Percentiles rank a stretch among this genome's conserved stretches.
Conservation (phyloP, 2,329 filamentous ascomycete genomes). For the Orbilia blumenaviensis region DNA sequence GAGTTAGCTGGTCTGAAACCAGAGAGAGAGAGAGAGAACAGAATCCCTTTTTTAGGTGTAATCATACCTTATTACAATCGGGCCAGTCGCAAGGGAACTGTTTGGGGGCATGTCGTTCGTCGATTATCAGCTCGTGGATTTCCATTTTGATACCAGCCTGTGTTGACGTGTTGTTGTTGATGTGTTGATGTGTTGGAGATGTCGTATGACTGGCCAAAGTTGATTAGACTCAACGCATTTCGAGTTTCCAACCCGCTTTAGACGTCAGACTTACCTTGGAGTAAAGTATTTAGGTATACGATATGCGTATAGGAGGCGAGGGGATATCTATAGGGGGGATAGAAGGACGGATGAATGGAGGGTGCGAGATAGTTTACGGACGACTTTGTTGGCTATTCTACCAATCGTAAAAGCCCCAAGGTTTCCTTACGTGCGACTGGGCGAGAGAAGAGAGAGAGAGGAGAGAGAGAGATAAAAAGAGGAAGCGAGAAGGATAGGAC, state of each 20-base stretch:
- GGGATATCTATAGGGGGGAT: too few relatives aligned
- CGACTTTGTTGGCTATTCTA: too few relatives aligned
- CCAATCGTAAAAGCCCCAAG: too few relatives aligned
- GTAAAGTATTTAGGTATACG: not conserved
- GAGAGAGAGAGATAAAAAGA: not conserved
- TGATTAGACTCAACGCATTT: conserved; percentile 5
- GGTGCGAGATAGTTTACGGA: too few relatives aligned
- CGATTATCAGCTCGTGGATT: conserved; percentile 58
- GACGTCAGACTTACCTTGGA: not conserved
- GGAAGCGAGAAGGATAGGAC: not conserved
- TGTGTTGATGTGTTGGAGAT: conserved; percentile 41
- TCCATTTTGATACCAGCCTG: conserved; percentile 54
- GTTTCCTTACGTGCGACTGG: not conserved
- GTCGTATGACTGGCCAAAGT: not conserved
- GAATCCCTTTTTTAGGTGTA: not conserved
- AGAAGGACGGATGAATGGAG: too few relatives aligned
- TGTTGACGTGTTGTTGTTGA: conserved; percentile 18
- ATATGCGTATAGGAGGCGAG: too few relatives aligned
- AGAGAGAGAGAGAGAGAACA: not conserved
- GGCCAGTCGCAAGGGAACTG: conserved; percentile 58
- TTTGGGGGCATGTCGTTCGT: conserved; percentile 57
- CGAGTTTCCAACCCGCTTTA: not conserved
- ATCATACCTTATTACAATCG: conserved; percentile 58
- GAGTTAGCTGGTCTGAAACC: too few relatives aligned
- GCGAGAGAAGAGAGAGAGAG: not conserved